Evolutionary conservation across 2,329 filamentous ascomycete genomes (phyloP), one percentile per base, ranked within the genome.

Genomic region (Penicillium expansum): DNA sequence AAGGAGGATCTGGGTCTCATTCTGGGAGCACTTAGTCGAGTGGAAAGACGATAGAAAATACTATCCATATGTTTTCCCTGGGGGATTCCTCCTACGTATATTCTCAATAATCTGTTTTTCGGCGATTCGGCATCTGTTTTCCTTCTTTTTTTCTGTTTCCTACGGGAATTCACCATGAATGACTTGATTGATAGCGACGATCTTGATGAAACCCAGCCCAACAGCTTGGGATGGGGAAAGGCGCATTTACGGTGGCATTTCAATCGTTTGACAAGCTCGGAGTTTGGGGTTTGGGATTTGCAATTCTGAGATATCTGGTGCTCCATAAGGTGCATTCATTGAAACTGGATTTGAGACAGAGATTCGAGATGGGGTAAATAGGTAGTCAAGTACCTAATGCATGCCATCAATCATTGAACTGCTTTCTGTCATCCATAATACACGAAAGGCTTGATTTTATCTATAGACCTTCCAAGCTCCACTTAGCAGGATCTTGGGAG

Each of bases 11-110:
- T 77, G 29, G 69, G 71, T 13, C 41, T 74, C 37, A 72, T 77
- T 47, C 67, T 77, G 14, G 74, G 72, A 16, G 75, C 75, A 24
- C 64, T 77, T 41, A 76, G 75, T 58, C 74, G 74, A 16, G 56
- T 77, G 16, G 75, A 77, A 57, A 68, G 73, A 59, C 67, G 72
- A 48, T 74, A 69, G 47, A 32, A 53, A 35, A 27, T 53, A 24
- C 42, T 18, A 30, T 38, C 24, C 20, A 43, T 29, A 13, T 24
- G 6, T 29, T 24, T 33, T 55, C 30, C 39, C 16, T 18, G 2
- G 9, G n/a, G 29, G 20, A 4, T 57, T 48, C 35, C 43, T 24
- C 39, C 45, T 45, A 30, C 29, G 32, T 48, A 47, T 56, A 54
- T 29, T 33, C 47, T 52, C 43, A 42, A 43, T 48, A 54, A 51